Percentiles rank a stretch among this genome's conserved stretches.
These are phyloP conservation scores for Fusarium buxicola DNA, from an alignment of 2,329 filamentous ascomycete species.

Conservation along the genomic window DNA sequence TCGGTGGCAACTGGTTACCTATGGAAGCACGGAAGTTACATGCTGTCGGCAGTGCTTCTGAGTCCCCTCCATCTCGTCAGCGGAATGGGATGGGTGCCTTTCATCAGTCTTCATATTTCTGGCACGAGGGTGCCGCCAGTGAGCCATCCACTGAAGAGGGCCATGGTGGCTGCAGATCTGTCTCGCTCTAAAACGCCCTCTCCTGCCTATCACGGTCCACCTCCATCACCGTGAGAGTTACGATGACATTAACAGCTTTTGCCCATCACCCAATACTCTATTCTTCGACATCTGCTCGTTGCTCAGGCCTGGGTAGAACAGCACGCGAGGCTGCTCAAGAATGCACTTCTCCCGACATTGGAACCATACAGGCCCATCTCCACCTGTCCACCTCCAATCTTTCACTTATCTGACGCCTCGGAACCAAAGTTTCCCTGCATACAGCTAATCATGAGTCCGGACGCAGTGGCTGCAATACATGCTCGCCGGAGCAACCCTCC, in stretches of 20 bases:
- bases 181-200: slow-evolving; percentile 26
- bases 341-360: slow-evolving; percentile 1
- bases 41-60: slow-evolving; percentile 12
- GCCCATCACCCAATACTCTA: slow-evolving; percentile 5
- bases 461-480: slow-evolving; percentile 3
- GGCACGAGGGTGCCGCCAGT: slow-evolving; percentile 3
- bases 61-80: slow-evolving; percentile 18
- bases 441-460: slow-evolving; percentile 4
- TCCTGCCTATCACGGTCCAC: slow-evolving; percentile 24
- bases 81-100: slow-evolving; percentile 8
- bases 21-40: slow-evolving; percentile 14
- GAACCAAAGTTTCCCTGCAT: slow-evolving; percentile 13
- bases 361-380: neutral
- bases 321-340: slow-evolving; percentile 4
- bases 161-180: slow-evolving; percentile 40
- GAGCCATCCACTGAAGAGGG: slow-evolving; percentile 31
- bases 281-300: slow-evolving; percentile 9
- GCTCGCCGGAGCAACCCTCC: neutral
- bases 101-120: slow-evolving; percentile 9
- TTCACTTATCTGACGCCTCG: slow-evolving; percentile 6
- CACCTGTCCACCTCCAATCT: neutral
- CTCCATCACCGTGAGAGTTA: slow-evolving; percentile 1
- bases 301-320: neutral
- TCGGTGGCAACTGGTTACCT: slow-evolving; percentile 33
- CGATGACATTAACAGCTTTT: slow-evolving; percentile 11